Evolutionary conservation across 371 early-diverging fungal genomes (phyloP).

Genomic region (Apophysomyces ossiformis): DNA sequence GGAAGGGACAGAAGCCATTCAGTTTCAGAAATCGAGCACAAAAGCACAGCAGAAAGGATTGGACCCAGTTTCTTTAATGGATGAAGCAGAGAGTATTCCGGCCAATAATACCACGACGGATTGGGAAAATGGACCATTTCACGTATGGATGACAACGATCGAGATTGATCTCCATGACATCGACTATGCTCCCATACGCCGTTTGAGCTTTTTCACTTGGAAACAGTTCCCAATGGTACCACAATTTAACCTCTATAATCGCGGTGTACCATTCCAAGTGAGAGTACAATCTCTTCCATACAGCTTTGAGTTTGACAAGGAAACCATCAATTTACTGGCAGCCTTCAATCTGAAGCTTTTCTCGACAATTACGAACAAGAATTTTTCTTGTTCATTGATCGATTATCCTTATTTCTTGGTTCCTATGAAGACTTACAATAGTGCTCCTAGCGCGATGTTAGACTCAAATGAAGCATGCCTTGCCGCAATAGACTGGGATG

Average conservation of each 20-base stretch:
- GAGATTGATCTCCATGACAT: constrained; percentile 29
- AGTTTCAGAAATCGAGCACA: not conserved
- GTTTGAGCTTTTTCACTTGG: constrained; percentile 53
- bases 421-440: constrained; percentile 39
- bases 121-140: constrained; percentile 34
- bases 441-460: constrained; percentile 10
- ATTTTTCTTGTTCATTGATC: constrained; percentile 54
- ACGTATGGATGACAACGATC: constrained; percentile 34
- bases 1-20: not conserved
- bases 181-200: constrained; percentile 44
- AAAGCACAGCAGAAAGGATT: not conserved
- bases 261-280: constrained; percentile 35
- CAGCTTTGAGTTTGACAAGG: constrained; percentile 31
- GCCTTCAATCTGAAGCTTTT: constrained; percentile 57
- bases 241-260: constrained; percentile 47
- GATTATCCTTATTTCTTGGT: constrained; percentile 63
- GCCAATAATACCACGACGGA: not conserved
- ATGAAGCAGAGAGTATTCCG: not conserved
- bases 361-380: constrained; percentile 55
- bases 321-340: constrained; percentile 43
- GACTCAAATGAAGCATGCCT: not conserved
- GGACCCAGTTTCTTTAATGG: not conserved
- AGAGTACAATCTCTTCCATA: constrained; percentile 24
- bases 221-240: constrained; percentile 50
- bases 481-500: constrained; percentile 65